phyloP scores from a whole-genome alignment of 371 early-diverging fungal genomes.

The Mortierella sp. region DNA sequence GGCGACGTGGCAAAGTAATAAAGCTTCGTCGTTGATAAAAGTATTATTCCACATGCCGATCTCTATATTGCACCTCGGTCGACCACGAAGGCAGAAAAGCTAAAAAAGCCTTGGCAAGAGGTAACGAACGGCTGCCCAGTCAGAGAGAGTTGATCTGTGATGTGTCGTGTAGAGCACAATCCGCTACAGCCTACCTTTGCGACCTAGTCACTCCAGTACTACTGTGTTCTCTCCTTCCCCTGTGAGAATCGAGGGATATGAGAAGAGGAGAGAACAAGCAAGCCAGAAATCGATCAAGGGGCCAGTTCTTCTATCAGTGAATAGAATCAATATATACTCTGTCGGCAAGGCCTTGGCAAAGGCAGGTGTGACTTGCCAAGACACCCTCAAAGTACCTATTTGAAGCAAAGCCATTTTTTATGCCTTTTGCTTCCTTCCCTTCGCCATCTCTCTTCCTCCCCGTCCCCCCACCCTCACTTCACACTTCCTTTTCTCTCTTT shows the following conservation, averaged over 20 bases:
- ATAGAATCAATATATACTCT: neutral
- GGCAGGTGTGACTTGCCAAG: neutral
- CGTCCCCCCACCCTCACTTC: neutral
- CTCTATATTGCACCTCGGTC: neutral
- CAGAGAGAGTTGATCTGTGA: neutral
- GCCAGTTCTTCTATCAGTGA: neutral
- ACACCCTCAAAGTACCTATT: neutral
- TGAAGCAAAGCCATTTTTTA: neutral
- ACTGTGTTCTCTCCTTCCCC: neutral
- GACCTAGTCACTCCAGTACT: no score
- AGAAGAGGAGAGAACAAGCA: neutral
- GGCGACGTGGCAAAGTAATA: neutral
- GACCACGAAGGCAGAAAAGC: neutral
- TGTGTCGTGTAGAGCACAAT: neutral
- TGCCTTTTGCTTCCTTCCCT: neutral
- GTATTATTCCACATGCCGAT: neutral
- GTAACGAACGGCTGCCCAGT: no score
- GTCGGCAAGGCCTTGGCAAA: neutral
- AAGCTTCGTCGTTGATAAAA: neutral
- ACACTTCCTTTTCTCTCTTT: neutral
- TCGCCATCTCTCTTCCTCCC: constrained; percentile 2
- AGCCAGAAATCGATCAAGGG: neutral
- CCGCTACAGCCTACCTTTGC: neutral
- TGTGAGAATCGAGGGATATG: neutral
- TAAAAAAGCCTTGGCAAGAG: constrained; percentile 9